Percentiles rank a stretch among this genome's conserved stretches.
Conservation (phyloP, 176 grass and related monocot genomes). For the Saccharum officinarum region DNA sequence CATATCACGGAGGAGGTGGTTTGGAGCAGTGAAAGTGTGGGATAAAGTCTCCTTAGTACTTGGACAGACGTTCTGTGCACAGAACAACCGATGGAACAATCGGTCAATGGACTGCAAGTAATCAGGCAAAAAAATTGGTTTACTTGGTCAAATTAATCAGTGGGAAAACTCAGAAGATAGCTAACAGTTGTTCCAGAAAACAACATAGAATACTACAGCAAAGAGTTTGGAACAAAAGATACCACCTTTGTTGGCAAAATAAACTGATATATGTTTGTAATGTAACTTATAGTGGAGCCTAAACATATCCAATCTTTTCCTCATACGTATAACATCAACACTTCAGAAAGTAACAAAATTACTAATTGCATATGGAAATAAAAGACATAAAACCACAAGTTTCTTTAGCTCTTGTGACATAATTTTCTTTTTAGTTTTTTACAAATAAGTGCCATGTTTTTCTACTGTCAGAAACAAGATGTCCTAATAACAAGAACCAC, state of each 20-base stretch:
- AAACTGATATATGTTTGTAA: not conserved
- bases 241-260: not conserved
- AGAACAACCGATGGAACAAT: slow-evolving; percentile 16
- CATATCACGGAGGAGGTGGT: slow-evolving; percentile 47
- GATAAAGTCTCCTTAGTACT: slow-evolving; percentile 19
- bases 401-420: not conserved
- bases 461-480: slow-evolving; percentile 25
- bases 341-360: not conserved
- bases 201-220: not conserved
- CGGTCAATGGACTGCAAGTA: slow-evolving; percentile 40
- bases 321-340: not conserved
- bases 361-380: not conserved
- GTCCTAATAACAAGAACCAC: not conserved
- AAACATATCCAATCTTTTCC: not conserved
- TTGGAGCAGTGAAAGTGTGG: slow-evolving; percentile 31
- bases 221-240: slow-evolving; percentile 20
- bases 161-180: slow-evolving; percentile 18
- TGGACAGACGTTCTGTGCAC: not conserved
- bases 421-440: not conserved
- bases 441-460: not conserved
- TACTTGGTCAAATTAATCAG: slow-evolving; percentile 8
- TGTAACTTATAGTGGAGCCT: not conserved
- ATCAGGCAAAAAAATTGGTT: slow-evolving; percentile 11
- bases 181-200: not conserved
- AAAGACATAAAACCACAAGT: not conserved